Conservation (phyloP, 2,329 filamentous ascomycete genomes). For the Epichloe scottii region DNA sequence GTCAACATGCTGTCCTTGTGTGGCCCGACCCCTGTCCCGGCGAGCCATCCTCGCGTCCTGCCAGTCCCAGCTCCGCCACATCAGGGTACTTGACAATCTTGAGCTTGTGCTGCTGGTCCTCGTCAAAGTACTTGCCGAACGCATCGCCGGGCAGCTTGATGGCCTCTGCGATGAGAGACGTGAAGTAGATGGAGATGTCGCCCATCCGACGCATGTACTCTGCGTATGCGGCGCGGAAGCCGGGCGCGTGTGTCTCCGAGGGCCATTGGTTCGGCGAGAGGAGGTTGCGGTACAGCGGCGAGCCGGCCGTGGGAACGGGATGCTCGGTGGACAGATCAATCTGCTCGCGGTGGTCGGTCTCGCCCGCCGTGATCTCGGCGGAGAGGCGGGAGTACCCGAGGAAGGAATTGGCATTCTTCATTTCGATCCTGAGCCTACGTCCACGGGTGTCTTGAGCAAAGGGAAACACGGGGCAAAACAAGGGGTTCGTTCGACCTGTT, state of each 20-base stretch:
- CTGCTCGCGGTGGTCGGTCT: slow-evolving; percentile 71
- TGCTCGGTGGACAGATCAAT: slow-evolving; percentile 78
- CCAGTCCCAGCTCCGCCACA: slow-evolving; percentile 39
- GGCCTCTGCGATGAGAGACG: slow-evolving; percentile 71
- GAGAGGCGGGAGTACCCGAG: slow-evolving; percentile 55
- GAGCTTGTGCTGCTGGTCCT: slow-evolving; percentile 68
- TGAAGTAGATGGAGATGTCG: slow-evolving; percentile 59
- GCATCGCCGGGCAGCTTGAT: slow-evolving; percentile 56
- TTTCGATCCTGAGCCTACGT: slow-evolving; percentile 50
- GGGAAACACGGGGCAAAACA: background rate
- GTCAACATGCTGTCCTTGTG: slow-evolving; percentile 81
- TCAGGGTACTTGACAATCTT: slow-evolving; percentile 86
- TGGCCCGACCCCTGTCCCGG: slow-evolving; percentile 55
- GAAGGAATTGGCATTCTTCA: slow-evolving; percentile 63
- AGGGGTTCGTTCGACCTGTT: no score
- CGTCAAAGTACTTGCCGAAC: slow-evolving; percentile 69
- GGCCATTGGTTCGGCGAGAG: slow-evolving; percentile 76
- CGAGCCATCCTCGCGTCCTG: slow-evolving; percentile 14
- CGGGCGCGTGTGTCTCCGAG: slow-evolving; percentile 44
- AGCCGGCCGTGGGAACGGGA: slow-evolving; percentile 44
- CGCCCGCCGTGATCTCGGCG: slow-evolving; percentile 60
- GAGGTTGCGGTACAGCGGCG: slow-evolving; percentile 63
- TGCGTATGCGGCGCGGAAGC: slow-evolving; percentile 55
- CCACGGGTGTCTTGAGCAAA: background rate
- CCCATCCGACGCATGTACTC: slow-evolving; percentile 71